These are phyloP conservation scores for Euphrasia confusa DNA, from an alignment of 257 asterid species.

Conservation along the genomic window DNA sequence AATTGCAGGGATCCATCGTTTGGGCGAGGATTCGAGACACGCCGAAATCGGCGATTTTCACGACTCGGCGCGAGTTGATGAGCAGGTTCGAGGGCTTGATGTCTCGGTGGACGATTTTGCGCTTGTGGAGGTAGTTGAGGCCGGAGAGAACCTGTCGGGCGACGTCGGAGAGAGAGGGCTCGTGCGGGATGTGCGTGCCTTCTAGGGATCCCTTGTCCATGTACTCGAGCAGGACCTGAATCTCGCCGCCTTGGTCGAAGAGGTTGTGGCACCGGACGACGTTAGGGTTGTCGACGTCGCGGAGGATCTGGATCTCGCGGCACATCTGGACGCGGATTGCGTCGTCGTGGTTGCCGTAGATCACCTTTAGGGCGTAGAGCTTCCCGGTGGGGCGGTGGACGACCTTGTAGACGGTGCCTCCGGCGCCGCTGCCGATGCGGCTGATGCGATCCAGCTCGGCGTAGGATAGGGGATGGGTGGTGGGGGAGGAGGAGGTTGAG, in stretches of 20 bases:
- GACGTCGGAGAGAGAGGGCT: constrained; percentile 54
- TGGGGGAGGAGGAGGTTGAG: constrained; percentile 15
- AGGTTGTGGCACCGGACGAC: constrained; percentile 71
- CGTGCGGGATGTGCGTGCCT: constrained; percentile 51
- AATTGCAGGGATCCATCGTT: constrained; percentile 88
- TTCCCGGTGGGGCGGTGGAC: constrained; percentile 66
- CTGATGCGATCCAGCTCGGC: constrained; percentile 68
- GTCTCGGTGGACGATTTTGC: constrained; percentile 81
- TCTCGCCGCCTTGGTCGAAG: constrained; percentile 74
- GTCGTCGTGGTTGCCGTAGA: constrained; percentile 80
- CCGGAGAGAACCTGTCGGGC: constrained; percentile 77
- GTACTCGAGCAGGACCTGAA: constrained; percentile 70
- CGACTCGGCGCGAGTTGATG: constrained; percentile 49
- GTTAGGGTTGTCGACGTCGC: constrained; percentile 74
- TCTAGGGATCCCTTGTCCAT: constrained; percentile 83
- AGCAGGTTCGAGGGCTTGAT: constrained; percentile 79
- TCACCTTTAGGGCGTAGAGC: constrained; percentile 69
- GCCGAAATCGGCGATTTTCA: constrained; percentile 80
- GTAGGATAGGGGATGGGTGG: constrained; percentile 32
- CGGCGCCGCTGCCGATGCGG: constrained; percentile 84
- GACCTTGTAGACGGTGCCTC: constrained; percentile 88
- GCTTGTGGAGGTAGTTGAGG: constrained; percentile 57
- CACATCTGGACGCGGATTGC: constrained; percentile 65
- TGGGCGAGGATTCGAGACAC: constrained; percentile 69
- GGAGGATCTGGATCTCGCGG: constrained; percentile 88